phyloP scores from a whole-genome alignment of 202 grass and related monocot species.

The Setaria italica region DNA sequence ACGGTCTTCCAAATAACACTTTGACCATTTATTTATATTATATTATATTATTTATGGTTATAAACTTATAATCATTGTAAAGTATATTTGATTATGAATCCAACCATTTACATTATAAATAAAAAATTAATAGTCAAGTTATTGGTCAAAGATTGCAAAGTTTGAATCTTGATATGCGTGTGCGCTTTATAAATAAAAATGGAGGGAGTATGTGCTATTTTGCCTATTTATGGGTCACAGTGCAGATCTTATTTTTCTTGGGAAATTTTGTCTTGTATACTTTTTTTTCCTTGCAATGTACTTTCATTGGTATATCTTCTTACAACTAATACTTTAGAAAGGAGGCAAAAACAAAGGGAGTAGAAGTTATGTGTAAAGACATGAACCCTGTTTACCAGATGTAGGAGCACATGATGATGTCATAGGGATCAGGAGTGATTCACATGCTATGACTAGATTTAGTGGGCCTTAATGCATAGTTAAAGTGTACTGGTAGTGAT shows the following conservation, averaged over 20 bases:
- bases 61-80: too few relatives aligned
- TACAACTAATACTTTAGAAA: neutral
- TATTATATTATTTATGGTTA: too few relatives aligned
- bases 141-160: too few relatives aligned
- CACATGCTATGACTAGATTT: slow-evolving; percentile 56
- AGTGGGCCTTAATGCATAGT: slow-evolving; percentile 49
- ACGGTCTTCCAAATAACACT: too few relatives aligned
- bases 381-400: slow-evolving; percentile 32
- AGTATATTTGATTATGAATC: too few relatives aligned
- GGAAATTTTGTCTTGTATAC: neutral
- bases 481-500: slow-evolving; percentile 25
- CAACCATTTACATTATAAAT: too few relatives aligned
- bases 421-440: slow-evolving; percentile 46
- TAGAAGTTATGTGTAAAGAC: slow-evolving; percentile 15
- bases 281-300: neutral
- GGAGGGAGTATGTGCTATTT: neutral
- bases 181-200: too few relatives aligned
- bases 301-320: neutral
- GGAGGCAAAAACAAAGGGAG: too few relatives aligned
- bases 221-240: neutral
- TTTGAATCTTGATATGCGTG: too few relatives aligned
- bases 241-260: neutral
- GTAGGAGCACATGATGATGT: slow-evolving; percentile 40
- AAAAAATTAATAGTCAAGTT: too few relatives aligned
- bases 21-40: too few relatives aligned